Percentiles rank a stretch among this genome's conserved stretches.
Evolutionary conservation across 164 flowering plant species (phyloP).

Genomic region (Aristolochia contorta): DNA sequence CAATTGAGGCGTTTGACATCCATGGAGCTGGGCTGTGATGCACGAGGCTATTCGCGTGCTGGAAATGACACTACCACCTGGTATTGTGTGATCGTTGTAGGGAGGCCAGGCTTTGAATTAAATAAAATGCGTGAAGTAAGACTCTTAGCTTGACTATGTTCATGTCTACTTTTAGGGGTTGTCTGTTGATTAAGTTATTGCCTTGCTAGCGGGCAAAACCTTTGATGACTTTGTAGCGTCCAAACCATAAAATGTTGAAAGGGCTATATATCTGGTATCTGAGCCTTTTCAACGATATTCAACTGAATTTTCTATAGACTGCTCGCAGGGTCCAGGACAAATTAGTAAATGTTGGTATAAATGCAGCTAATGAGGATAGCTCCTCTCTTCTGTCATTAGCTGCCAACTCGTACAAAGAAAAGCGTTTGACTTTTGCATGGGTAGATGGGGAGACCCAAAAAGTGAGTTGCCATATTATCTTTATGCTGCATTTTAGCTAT

Average conservation of each 20-base stretch:
- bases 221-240: not conserved
- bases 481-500: not conserved
- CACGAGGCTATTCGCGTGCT: slow-evolving; percentile 81
- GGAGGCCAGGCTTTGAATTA: slow-evolving; percentile 73
- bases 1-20: slow-evolving; percentile 74
- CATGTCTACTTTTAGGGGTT: not conserved
- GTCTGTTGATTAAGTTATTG: not conserved
- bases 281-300: not conserved
- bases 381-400: slow-evolving; percentile 19
- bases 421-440: slow-evolving; percentile 86
- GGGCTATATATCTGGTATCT: not conserved
- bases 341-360: slow-evolving; percentile 29
- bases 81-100: slow-evolving; percentile 86
- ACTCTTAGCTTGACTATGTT: not conserved
- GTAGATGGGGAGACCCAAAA: slow-evolving; percentile 90
- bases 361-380: slow-evolving; percentile 18
- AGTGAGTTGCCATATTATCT: slow-evolving; percentile 22
- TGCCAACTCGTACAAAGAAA: slow-evolving; percentile 43
- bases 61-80: slow-evolving; percentile 56
- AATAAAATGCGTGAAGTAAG: slow-evolving; percentile 83
- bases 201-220: not conserved
- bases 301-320: slow-evolving; percentile 40
- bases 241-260: not conserved
- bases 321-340: slow-evolving; percentile 69
- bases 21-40: slow-evolving; percentile 88